A percentile compares a stretch with the other conserved stretches of the same genome.
These are phyloP conservation scores for Auriscalpium orientale DNA, from an alignment of 768 basidiomycete genomes.

Conservation along the genomic window DNA sequence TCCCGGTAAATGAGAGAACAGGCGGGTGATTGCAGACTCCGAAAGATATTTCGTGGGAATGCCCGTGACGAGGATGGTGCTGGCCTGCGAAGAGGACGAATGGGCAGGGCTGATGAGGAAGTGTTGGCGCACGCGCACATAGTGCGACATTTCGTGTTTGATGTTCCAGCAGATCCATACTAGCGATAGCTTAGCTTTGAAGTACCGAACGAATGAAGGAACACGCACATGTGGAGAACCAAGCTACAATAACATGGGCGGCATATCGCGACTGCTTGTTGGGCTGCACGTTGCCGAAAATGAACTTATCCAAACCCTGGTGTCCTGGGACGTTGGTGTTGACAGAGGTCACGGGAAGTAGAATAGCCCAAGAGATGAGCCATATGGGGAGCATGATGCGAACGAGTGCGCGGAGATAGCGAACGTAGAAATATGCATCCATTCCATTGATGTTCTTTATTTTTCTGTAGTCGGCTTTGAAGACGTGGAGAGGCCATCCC, in stretches of 20 bases:
- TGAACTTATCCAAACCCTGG: constrained; percentile 60
- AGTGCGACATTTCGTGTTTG: constrained; percentile 71
- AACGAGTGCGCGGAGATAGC: constrained; percentile 80
- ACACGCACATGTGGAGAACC: constrained; percentile 65
- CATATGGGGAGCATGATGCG: constrained; percentile 85
- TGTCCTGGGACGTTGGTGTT: constrained; percentile 39
- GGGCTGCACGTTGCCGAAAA: constrained; percentile 67
- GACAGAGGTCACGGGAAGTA: constrained; percentile 68
- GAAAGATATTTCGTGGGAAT: constrained; percentile 76
- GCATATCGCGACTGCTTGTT: constrained; percentile 53
- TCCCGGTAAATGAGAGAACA: constrained; percentile 83
- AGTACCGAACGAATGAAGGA: neutral
- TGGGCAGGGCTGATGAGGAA: constrained; percentile 72
- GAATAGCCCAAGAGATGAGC: constrained; percentile 79
- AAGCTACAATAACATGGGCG: constrained; percentile 73
- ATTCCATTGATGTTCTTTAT: constrained; percentile 69
- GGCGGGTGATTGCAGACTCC: constrained; percentile 50
- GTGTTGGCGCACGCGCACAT: constrained; percentile 71
- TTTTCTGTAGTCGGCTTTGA: constrained; percentile 49
- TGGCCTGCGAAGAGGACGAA: constrained; percentile 75
- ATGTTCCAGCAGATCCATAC: constrained; percentile 87
- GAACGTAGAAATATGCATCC: constrained; percentile 92
- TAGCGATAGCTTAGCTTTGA: constrained; percentile 19
- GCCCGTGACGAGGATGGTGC: constrained; percentile 85
- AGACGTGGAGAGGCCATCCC: constrained; percentile 62